Percentiles rank a stretch among this genome's conserved stretches.
phyloP scores from a whole-genome alignment of 2,329 filamentous ascomycete genomes.

The Microdochium trichocladiopsis region DNA sequence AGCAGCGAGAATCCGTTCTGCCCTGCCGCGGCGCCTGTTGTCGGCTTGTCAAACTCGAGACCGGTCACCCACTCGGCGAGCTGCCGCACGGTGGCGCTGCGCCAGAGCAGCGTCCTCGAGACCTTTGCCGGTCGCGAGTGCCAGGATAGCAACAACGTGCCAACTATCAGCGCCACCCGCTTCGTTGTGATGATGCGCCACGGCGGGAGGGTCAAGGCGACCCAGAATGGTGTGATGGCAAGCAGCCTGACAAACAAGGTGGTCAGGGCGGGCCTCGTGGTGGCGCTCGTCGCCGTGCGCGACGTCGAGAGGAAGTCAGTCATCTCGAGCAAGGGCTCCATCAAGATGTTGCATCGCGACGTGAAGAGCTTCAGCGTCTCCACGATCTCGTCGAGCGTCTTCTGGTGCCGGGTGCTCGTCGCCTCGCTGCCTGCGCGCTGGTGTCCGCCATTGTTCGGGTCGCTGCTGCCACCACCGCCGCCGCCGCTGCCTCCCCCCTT shows the following conservation, averaged over 20 bases:
- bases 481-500: conserved; percentile 22
- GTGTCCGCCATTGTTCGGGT: conserved; percentile 23
- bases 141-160: conserved; percentile 84
- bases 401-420: conserved; percentile 70
- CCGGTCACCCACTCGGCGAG: conserved; percentile 71
- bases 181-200: conserved; percentile 80
- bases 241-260: conserved; percentile 85
- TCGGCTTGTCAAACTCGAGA: conserved; percentile 57
- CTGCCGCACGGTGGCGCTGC: conserved; percentile 67
- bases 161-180: conserved; percentile 75
- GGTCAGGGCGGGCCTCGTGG: conserved; percentile 82
- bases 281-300: conserved; percentile 82
- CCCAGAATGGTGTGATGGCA: conserved; percentile 83
- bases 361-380: conserved; percentile 89
- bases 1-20: conserved; percentile 10
- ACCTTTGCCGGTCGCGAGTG: conserved; percentile 84
- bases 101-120: conserved; percentile 82
- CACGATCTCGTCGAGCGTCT: conserved; percentile 95
- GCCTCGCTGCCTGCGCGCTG: conserved; percentile 45
- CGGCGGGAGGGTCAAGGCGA: conserved; percentile 73
- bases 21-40: conserved; percentile 17
- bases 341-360: conserved; percentile 80
- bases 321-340: conserved; percentile 81
- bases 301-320: conserved; percentile 93
- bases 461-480: conserved; percentile 13